phyloP scores from a whole-genome alignment of 257 asterid genomes.

The Rhazya stricta region DNA sequence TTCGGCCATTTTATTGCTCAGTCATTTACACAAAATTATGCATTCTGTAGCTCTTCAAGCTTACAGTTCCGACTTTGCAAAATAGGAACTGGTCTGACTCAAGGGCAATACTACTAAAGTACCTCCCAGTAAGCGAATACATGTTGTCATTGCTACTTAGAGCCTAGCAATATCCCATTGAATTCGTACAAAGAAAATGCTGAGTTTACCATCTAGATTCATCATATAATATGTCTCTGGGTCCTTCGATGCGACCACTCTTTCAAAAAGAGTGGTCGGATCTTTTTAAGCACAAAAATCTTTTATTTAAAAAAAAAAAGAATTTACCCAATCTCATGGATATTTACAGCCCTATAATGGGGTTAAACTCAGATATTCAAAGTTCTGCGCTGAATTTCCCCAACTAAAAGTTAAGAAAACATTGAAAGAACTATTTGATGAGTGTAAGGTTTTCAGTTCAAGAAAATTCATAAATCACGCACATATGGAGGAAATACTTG shows the following conservation, averaged over 20 bases:
- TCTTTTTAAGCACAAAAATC: no score
- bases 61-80: constrained; percentile 34
- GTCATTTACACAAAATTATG: constrained; percentile 35
- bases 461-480: not conserved
- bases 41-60: constrained; percentile 33
- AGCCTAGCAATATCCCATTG: constrained; percentile 22
- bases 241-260: no score
- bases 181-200: no score
- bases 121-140: constrained; percentile 1
- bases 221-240: no score
- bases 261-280: no score
- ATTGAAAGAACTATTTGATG: not conserved
- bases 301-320: no score
- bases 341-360: not conserved
- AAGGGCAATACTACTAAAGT: constrained; percentile 3
- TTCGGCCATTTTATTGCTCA: constrained; percentile 35
- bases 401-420: not conserved
- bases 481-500: not conserved
- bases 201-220: no score
- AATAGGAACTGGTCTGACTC: not conserved
- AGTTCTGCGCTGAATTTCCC: not conserved
- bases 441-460: not conserved
- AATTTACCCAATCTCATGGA: not conserved
- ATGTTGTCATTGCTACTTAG: constrained; percentile 18
- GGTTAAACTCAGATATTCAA: not conserved